These are phyloP conservation scores for Hymenoscyphus repandus DNA, from an alignment of 2,329 filamentous ascomycete species.

Conservation along the genomic window DNA sequence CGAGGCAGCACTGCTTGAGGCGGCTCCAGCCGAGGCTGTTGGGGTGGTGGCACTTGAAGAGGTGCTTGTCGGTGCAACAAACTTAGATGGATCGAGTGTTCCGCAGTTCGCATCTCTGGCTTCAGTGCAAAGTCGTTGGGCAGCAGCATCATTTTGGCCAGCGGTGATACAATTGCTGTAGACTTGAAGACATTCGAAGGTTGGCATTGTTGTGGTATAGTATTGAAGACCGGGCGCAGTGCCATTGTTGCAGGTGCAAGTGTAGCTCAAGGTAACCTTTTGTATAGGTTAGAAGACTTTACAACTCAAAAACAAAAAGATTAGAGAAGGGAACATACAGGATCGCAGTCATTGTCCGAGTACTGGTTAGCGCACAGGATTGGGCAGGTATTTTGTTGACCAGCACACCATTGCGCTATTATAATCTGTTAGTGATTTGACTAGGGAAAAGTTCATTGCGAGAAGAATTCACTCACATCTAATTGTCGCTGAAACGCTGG, in stretches of 20 bases:
- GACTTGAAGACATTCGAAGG: slow-evolving; percentile 52
- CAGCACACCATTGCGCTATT: slow-evolving; percentile 51
- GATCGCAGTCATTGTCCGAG: slow-evolving; percentile 48
- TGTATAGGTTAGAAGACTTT: too few species aligned
- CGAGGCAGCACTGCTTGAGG: slow-evolving; percentile 18
- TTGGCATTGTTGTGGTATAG: slow-evolving; percentile 55
- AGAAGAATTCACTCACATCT: slow-evolving; percentile 20
- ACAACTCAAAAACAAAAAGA: background rate
- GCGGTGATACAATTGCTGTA: slow-evolving; percentile 42
- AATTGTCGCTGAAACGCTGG: slow-evolving; percentile 10
- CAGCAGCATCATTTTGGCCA: slow-evolving; percentile 40
- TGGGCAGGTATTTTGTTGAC: slow-evolving; percentile 54
- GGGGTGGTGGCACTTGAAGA: slow-evolving; percentile 38
- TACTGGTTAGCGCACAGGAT: slow-evolving; percentile 46
- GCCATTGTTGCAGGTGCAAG: slow-evolving; percentile 52
- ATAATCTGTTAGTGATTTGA: slow-evolving; percentile 14
- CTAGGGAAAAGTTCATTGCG: background rate
- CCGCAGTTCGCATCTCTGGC: slow-evolving; percentile 45
- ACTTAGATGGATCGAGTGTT: slow-evolving; percentile 28
- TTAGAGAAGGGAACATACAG: slow-evolving; percentile 39
- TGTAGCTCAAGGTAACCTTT: slow-evolving; percentile 42
- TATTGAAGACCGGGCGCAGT: slow-evolving; percentile 47
- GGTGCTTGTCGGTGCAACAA: slow-evolving; percentile 24
- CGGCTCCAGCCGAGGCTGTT: slow-evolving; percentile 17
- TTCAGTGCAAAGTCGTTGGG: slow-evolving; percentile 42